Percentiles rank a stretch among this genome's conserved stretches.
Conservation (phyloP, 805 yeast species). For the Lipomyces sp. region DNA sequence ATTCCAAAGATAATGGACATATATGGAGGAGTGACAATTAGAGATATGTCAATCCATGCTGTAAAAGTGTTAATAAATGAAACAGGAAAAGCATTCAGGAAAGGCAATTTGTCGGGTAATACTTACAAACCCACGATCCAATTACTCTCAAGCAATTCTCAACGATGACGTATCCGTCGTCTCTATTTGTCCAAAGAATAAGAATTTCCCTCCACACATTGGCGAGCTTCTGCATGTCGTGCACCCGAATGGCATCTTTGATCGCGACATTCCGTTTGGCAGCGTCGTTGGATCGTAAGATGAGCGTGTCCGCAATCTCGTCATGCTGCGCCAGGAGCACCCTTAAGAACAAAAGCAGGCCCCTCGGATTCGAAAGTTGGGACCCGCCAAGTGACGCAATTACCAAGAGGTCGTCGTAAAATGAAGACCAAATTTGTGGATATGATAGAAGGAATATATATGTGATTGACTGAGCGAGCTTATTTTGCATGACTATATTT, state of each 20-base stretch:
- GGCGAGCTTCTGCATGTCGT: conserved; percentile 67
- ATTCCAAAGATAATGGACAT: conserved; percentile 57
- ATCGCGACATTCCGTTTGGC: conserved; percentile 63
- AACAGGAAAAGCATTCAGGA: neutral
- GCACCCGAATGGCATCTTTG: conserved; percentile 76
- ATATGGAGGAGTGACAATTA: conserved; percentile 62
- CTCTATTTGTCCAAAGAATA: conserved; percentile 35
- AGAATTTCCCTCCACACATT: conserved; percentile 65
- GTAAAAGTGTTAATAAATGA: neutral
- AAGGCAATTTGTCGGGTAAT: neutral
- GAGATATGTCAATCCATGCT: conserved; percentile 82
- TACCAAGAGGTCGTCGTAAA: conserved; percentile 49
- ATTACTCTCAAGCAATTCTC: conserved; percentile 60
- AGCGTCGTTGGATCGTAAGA: conserved; percentile 58
- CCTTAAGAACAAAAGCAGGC: conserved; percentile 70
- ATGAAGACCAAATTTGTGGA: conserved; percentile 48
- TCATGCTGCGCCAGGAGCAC: conserved; percentile 73
- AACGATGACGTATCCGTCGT: conserved; percentile 46
- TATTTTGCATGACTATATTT: conserved; percentile 41
- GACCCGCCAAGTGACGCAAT: conserved; percentile 37
- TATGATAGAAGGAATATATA: conserved; percentile 51
- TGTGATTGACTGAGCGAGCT: conserved; percentile 55
- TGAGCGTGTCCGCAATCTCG: conserved; percentile 90
- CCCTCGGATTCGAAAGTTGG: conserved; percentile 42
- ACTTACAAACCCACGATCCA: conserved; percentile 68